phyloP scores from a whole-genome alignment of 331 rosid genomes.

The Spiraea crenata region DNA sequence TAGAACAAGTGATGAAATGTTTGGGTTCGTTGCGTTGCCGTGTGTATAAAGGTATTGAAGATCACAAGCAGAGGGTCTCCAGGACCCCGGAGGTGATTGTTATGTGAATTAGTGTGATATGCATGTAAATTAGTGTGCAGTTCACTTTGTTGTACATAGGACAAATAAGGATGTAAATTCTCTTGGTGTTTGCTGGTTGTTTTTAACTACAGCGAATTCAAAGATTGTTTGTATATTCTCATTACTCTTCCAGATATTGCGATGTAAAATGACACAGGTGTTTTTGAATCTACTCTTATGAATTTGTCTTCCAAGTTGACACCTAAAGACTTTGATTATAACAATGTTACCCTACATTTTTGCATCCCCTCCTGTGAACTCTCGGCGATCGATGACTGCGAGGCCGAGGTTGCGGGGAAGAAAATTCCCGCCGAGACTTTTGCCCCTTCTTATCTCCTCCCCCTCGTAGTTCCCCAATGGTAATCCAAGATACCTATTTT shows the following conservation, averaged over 20 bases:
- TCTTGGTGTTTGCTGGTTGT: conserved; percentile 2
- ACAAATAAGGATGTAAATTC: neutral
- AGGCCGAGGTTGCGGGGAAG: too few species aligned
- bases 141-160: neutral
- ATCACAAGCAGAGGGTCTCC: neutral
- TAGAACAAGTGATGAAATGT: neutral
- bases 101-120: neutral
- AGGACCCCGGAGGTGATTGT: conserved; percentile 3
- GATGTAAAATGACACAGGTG: neutral
- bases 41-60: neutral
- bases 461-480: too few species aligned
- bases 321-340: too few species aligned
- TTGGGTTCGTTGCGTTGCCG: neutral
- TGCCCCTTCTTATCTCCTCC: too few species aligned
- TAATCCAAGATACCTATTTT: too few species aligned
- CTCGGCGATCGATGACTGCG: too few species aligned
- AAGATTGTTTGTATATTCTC: neutral
- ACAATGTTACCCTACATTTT: too few species aligned
- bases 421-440: too few species aligned
- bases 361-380: too few species aligned
- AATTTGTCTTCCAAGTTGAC: too few species aligned
- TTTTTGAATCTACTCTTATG: too few species aligned
- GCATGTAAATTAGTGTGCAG: neutral
- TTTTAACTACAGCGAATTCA: neutral
- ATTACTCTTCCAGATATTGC: neutral